Base-by-base conservation (phyloP, 176 grass and related monocot species). In the Raddia distichophylla region DNA sequence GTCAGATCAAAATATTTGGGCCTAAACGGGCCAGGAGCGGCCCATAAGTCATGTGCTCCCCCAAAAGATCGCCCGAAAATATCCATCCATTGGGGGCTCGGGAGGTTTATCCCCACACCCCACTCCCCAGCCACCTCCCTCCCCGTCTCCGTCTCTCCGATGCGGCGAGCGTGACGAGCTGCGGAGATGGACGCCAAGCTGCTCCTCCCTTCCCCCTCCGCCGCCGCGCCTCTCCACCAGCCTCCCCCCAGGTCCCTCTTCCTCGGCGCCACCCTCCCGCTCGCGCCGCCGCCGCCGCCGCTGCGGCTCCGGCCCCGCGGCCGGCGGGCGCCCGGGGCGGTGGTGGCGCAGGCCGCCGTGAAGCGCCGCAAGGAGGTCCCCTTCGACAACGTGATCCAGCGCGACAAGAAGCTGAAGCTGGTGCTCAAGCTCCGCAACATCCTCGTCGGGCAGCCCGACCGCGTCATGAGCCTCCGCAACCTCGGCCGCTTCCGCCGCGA, bases 341-440 rank as follows among this genome's bases (percentile, higher is more conserved):
- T 91, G 83, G 74, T 88, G 78, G 85, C 84, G 72, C 82, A 76
- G 56, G 88, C 93, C n/a, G 90, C 85, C 64, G 90, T 93, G 71
- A 98, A 98, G 80, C 83, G 96, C 19, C 89, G 93, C 46, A 98
- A 95, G 90, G 96, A 98, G 86, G 10, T 60, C 3, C 88, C 96
- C 20, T 95, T 98, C 73, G 93, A 98, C 81, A 91, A 84, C 84
- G 96, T 98, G 11, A 93, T 98, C 74, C 90, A 98, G 79, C 85
- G 88, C 22, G 96, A 98, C 85, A 99, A 99, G 93, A 99, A 93
- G 83, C 85, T 99, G 6, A 99, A 99, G 82, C 89, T 99, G 22
- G 88, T 95, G 15, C 82, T 99, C 78, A 95, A 93, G 88, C 94
- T 99, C 45, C 91, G 93, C 79, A 90, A 91, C 73, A 93, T 99